Evolutionary conservation across 2,329 filamentous ascomycete species (phyloP).

Genomic region (Fusarium nanum): DNA sequence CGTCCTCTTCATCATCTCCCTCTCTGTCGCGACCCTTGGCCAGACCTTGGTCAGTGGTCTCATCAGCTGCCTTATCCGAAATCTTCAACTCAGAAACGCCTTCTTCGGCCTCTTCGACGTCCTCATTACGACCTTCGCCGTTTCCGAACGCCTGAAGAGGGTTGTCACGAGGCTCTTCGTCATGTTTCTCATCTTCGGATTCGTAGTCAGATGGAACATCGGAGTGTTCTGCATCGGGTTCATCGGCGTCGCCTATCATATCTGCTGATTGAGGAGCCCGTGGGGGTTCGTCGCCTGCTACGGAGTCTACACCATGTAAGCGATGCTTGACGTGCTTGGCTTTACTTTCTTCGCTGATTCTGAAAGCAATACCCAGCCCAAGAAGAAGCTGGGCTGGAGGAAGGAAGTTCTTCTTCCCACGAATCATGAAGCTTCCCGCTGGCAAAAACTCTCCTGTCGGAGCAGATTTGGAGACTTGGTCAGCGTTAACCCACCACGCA

Average conservation of each 20-base stretch:
- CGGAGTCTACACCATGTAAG: constrained; percentile 46
- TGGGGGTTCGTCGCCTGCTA: constrained; percentile 26
- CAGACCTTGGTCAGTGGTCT: constrained; percentile 51
- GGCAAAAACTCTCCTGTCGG: constrained; percentile 83
- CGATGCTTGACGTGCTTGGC: constrained; percentile 80
- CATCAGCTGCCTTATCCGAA: constrained; percentile 39
- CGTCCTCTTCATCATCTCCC: constrained; percentile 34
- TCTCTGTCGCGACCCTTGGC: constrained; percentile 29
- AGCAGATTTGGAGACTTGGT: constrained; percentile 90
- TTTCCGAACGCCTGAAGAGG: constrained; percentile 51
- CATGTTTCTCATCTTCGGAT: constrained; percentile 49
- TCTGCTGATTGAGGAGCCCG: constrained; percentile 42
- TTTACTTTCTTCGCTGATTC: constrained; percentile 88
- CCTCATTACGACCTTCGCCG: constrained; percentile 42
- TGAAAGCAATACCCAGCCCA: constrained; percentile 88
- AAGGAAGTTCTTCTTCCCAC: constrained; percentile 90
- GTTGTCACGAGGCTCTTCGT: constrained; percentile 51
- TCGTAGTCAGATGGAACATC: constrained; percentile 49
- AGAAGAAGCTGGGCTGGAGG: constrained; percentile 88
- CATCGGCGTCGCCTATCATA: constrained; percentile 36
- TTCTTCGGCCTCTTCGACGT: constrained; percentile 44
- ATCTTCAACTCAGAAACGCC: constrained; percentile 43
- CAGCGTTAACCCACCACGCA: constrained; percentile 93
- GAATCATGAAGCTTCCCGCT: constrained; percentile 81
- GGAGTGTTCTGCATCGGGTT: constrained; percentile 43